These are phyloP conservation scores for Boechera retrofracta DNA, from an alignment of 345 rosid species.

Conservation along the genomic window DNA sequence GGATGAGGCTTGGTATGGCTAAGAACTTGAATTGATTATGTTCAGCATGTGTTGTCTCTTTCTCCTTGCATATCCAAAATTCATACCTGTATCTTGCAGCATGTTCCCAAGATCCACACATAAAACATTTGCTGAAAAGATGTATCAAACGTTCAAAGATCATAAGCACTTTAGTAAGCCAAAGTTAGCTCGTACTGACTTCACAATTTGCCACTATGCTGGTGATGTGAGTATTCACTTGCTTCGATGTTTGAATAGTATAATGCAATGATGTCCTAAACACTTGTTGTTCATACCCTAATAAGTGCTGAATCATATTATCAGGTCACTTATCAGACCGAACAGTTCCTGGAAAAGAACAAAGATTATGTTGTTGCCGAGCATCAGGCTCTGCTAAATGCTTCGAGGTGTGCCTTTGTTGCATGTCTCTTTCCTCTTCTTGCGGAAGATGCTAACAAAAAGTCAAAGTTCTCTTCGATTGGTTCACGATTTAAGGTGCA, in stretches of 20 bases:
- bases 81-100: constrained; percentile 55
- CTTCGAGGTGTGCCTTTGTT: constrained; percentile 85
- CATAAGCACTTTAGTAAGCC: constrained; percentile 94
- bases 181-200: constrained; percentile 88
- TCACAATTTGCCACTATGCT: constrained; percentile 96
- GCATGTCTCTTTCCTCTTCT: constrained; percentile 73
- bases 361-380: constrained; percentile 98
- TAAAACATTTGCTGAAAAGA: constrained; percentile 96
- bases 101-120: constrained; percentile 99
- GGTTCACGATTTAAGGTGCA: constrained; percentile 94
- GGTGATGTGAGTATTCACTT: constrained; percentile 77
- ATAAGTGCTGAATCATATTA: constrained; percentile 26
- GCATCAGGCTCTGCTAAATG: constrained; percentile 87
- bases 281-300: constrained; percentile 11
- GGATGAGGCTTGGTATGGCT: constrained; percentile 93
- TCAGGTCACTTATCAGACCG: constrained; percentile 98
- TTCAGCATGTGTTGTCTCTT: constrained; percentile 20
- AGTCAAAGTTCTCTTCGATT: constrained; percentile 92
- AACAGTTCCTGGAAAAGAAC: constrained; percentile 92
- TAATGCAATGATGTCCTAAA: background rate
- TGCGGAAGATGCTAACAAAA: constrained; percentile 82
- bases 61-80: constrained; percentile 33
- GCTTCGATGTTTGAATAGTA: constrained; percentile 19
- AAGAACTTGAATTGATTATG: constrained; percentile 30
- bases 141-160: constrained; percentile 92